phyloP scores from a whole-genome alignment of 2,329 filamentous ascomycete genomes.

The Fonsecaea erecta region DNA sequence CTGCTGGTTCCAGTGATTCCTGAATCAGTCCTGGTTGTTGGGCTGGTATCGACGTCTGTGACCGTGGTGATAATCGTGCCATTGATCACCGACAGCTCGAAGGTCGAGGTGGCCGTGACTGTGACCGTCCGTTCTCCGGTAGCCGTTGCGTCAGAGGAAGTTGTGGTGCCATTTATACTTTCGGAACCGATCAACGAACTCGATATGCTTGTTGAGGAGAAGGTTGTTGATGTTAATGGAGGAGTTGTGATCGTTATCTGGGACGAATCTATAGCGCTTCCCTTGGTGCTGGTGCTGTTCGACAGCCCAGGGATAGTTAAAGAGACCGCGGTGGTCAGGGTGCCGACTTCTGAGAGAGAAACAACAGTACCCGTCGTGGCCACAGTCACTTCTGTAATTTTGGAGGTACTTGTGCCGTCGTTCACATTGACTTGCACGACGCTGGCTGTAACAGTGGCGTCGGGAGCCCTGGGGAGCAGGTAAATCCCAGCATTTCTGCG shows the following conservation, averaged over 20 bases:
- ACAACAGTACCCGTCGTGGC: constrained; percentile 31
- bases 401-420: constrained; percentile 32
- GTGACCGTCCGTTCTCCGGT: constrained; percentile 24
- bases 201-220: constrained; percentile 15
- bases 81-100: constrained; percentile 33
- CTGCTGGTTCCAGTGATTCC: constrained; percentile 2
- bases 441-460: constrained; percentile 35
- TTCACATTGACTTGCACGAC: constrained; percentile 36
- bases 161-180: constrained; percentile 12
- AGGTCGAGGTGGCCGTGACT: constrained; percentile 35
- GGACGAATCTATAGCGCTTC: constrained; percentile 17
- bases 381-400: constrained; percentile 30
- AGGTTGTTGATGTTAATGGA: constrained; percentile 11
- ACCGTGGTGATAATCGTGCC: constrained; percentile 29
- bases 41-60: neutral
- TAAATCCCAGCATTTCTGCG: constrained; percentile 30
- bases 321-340: constrained; percentile 12
- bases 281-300: constrained; percentile 8
- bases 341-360: constrained; percentile 30
- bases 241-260: constrained; percentile 26
- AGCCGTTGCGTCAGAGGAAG: constrained; percentile 4
- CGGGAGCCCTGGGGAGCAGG: constrained; percentile 29
- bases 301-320: constrained; percentile 30
- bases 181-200: neutral
- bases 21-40: constrained; percentile 11